phyloP scores from a whole-genome alignment of 257 asterid genomes.

The Solanum appendiculatum region DNA sequence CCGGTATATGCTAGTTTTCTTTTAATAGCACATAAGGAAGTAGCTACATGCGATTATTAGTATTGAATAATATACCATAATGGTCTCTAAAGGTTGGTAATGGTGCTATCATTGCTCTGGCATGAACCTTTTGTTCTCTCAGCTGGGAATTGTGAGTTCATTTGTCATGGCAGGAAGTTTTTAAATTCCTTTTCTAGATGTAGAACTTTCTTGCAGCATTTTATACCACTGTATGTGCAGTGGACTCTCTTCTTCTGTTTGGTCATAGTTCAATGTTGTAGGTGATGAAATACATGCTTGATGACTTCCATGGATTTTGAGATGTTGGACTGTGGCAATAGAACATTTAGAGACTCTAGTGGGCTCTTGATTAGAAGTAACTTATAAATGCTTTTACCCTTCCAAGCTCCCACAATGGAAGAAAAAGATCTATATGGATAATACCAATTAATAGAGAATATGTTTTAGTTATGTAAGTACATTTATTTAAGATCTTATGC shows the following conservation, averaged over 20 bases:
- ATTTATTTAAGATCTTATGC: neutral
- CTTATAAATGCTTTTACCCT: neutral
- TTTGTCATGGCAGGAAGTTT: neutral
- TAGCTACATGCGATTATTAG: neutral
- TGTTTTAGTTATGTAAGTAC: neutral
- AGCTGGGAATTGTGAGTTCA: neutral
- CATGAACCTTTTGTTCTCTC: neutral
- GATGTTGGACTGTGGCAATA: neutral
- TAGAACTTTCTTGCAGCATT: neutral
- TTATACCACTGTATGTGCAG: neutral
- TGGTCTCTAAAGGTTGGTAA: neutral
- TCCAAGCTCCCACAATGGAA: neutral
- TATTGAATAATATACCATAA: neutral
- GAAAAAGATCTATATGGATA: neutral
- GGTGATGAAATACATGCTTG: neutral
- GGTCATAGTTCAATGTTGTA: neutral
- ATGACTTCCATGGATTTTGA: neutral
- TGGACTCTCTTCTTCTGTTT: neutral
- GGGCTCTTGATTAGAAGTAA: neutral
- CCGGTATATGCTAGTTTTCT: slow-evolving; percentile 2
- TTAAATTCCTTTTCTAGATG: neutral
- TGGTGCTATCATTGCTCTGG: neutral
- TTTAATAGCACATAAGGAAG: neutral
- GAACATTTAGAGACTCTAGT: neutral
- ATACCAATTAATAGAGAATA: neutral